Conservation (phyloP, 306 rosid species). For the Cicer cuneatum region DNA sequence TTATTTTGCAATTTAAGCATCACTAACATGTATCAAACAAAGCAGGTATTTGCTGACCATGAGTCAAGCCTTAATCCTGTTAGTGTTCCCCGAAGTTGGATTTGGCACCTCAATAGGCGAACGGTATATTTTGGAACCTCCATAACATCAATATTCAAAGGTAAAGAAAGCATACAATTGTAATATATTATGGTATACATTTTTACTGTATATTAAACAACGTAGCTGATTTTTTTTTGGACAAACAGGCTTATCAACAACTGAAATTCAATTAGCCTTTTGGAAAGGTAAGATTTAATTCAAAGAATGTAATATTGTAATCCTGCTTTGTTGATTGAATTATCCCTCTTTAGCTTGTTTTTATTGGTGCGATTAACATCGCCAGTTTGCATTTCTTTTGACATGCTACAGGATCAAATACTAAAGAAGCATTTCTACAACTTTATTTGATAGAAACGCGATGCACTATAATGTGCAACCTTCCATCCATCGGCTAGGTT, state of each 20-base stretch:
- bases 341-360: constrained; percentile 5
- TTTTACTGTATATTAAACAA: neutral
- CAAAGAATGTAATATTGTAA: constrained; percentile 29
- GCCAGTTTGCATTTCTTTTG: constrained; percentile 15
- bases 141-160: constrained; percentile 71
- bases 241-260: constrained; percentile 76
- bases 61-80: constrained; percentile 63
- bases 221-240: constrained; percentile 45
- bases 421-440: constrained; percentile 20
- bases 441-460: constrained; percentile 24
- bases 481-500: constrained; percentile 34
- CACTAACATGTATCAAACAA: constrained; percentile 19
- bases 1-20: constrained; percentile 39
- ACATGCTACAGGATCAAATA: constrained; percentile 13
- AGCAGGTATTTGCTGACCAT: constrained; percentile 71
- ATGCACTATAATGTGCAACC: constrained; percentile 31
- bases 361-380: neutral
- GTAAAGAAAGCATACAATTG: constrained; percentile 47
- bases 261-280: constrained; percentile 84
- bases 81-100: constrained; percentile 66
- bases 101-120: constrained; percentile 65
- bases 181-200: constrained; percentile 1
- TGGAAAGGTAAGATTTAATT: constrained; percentile 77
- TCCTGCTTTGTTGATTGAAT: constrained; percentile 33
- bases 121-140: constrained; percentile 77